Conservation (phyloP, 768 basidiomycete species). For the Serpula lacrymans region DNA sequence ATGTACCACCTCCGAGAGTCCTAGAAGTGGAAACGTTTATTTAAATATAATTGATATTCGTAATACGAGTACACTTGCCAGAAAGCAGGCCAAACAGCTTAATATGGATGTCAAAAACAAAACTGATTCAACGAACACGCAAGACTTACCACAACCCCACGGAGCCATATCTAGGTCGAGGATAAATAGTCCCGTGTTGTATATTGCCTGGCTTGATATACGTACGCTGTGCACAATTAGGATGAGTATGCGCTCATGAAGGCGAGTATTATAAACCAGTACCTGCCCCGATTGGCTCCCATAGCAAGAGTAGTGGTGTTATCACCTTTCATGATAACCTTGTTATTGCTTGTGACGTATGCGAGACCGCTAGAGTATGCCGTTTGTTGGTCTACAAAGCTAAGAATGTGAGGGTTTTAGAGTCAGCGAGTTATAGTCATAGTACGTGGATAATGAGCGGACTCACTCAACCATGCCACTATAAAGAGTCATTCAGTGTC, state of each 20-base stretch:
- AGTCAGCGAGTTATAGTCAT: constrained; percentile 3
- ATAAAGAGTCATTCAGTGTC: constrained; percentile 13
- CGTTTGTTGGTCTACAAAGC: constrained; percentile 55
- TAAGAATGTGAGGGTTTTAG: constrained; percentile 24
- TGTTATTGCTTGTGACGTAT: constrained; percentile 53
- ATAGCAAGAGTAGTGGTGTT: constrained; percentile 51
- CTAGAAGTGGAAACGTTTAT: constrained; percentile 9
- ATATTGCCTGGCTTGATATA: constrained; percentile 59
- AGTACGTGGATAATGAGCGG: no score
- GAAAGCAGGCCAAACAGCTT: constrained; percentile 82
- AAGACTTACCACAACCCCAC: constrained; percentile 78
- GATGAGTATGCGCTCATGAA: no score
- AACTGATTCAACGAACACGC: constrained; percentile 2
- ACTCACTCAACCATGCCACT: constrained; percentile 73
- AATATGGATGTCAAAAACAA: constrained; percentile 6
- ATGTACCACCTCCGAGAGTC: constrained; percentile 46
- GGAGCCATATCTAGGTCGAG: constrained; percentile 82
- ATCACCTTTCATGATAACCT: constrained; percentile 76
- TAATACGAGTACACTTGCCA: constrained; percentile 42
- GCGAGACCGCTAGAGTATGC: constrained; percentile 55
- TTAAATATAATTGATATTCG: no score
- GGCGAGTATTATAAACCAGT: neutral
- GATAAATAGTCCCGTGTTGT: constrained; percentile 79
- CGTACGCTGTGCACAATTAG: no score
- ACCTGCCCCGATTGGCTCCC: constrained; percentile 65